Base-by-base conservation (phyloP, 2,329 filamentous ascomycete genomes). In the Penicillium sp. region DNA sequence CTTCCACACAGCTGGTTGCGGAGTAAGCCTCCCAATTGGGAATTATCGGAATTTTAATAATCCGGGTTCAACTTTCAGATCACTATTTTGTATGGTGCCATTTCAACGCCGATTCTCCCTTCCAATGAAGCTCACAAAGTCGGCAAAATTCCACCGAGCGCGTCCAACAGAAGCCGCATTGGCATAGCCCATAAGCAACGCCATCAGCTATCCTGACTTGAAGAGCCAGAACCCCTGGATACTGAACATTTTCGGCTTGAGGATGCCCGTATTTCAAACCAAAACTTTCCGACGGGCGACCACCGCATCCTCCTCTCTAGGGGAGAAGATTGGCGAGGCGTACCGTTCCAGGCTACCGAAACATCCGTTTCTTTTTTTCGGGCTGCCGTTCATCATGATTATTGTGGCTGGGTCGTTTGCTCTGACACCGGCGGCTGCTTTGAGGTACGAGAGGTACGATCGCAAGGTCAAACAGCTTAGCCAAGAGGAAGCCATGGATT, bases 401-500 rank as follows among this genome's bases (percentile, higher is more conserved):
- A 97, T 99, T 73, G 87, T 99, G 29, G 92, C 90, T 1, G 94
- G 93, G 0, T 96, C 92, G 3, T 99, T 99, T 78, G 91, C 96
- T 70, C 85, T 99, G 53, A 98, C 95, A 0, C 95, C 94, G 1
- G 95, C 94, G 5, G 94, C 96, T 23, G 95, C 96, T 15, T 83
- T 99, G 53, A 87, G 96, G 62, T 99, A 98, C 79, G 95, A 99
- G 81, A 88, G 91, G 65, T 89, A 97, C 73, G 95, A 99, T 76
- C 88, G 92, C 66, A 94, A 92, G 80, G 92, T 97, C 63, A 86
- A 91, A 71, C 91, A 93, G 79, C 78, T 98, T 80, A 91, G 87
- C 63, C 88, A 91, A 70, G 91, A 97, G 62, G 93, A 99, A 77
- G 91, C 92, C 70, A 83, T 99, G 75, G 89, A 92, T 13, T 84